A percentile compares a stretch with the other conserved stretches of the same genome.
phyloP scores from a whole-genome alignment of 2,329 filamentous ascomycete genomes.

The Colletotrichum sp. region DNA sequence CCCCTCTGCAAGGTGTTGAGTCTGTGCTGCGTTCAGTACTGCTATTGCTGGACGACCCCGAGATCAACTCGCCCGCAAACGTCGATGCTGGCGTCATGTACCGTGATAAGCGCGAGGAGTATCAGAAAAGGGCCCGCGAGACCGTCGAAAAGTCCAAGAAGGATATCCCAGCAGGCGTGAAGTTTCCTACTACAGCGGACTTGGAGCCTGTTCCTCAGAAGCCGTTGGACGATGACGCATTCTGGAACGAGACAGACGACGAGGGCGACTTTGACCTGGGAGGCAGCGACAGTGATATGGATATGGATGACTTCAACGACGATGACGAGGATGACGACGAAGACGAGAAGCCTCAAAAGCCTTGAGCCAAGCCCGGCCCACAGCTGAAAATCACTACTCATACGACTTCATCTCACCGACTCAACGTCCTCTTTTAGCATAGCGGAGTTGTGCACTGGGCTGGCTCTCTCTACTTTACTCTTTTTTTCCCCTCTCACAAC shows the following conservation, averaged over 20 bases:
- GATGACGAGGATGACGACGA: constrained; percentile 65
- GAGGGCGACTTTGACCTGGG: constrained; percentile 73
- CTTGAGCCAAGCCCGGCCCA: background rate
- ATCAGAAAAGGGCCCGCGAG: constrained; percentile 71
- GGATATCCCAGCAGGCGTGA: constrained; percentile 80
- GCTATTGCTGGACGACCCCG: constrained; percentile 89
- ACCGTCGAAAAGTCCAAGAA: constrained; percentile 76
- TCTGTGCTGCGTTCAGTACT: constrained; percentile 93
- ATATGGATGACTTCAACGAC: constrained; percentile 64
- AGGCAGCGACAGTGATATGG: constrained; percentile 72
- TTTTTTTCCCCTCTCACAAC: background rate
- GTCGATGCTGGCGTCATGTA: constrained; percentile 91
- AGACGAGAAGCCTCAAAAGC: constrained; percentile 39
- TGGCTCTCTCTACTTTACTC: background rate
- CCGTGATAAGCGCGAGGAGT: constrained; percentile 72
- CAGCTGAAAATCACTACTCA: background rate
- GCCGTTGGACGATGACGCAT: constrained; percentile 73
- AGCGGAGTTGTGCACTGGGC: background rate
- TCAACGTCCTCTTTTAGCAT: background rate
- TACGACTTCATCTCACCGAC: background rate
- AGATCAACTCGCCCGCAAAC: constrained; percentile 92
- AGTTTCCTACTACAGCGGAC: constrained; percentile 80
- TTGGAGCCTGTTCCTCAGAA: constrained; percentile 66
- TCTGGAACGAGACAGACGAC: constrained; percentile 80
- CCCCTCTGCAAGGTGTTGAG: constrained; percentile 90